phyloP scores from a whole-genome alignment of 2,329 filamentous ascomycete species.

The Trichoderma atrobrunneum region DNA sequence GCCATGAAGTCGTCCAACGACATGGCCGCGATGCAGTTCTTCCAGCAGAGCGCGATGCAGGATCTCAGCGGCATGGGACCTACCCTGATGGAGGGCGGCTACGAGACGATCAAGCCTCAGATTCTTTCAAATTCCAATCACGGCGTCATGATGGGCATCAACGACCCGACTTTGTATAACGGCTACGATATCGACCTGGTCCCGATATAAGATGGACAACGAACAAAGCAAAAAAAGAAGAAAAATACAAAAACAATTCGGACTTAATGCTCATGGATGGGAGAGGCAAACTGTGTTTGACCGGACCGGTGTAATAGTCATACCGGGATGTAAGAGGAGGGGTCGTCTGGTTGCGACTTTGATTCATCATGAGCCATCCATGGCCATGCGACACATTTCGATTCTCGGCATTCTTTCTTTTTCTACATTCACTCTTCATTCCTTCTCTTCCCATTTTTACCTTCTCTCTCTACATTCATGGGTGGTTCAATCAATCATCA shows the following conservation, averaged over 20 bases:
- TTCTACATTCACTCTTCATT: not conserved
- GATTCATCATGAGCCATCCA: not conserved
- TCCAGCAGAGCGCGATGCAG: slow-evolving; percentile 41
- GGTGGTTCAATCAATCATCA: not conserved
- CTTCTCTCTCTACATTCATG: not conserved
- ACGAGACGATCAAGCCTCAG: slow-evolving; percentile 55
- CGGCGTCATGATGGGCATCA: slow-evolving; percentile 56
- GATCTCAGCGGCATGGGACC: slow-evolving; percentile 49
- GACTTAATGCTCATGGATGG: too few relatives aligned
- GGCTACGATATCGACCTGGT: slow-evolving; percentile 48
- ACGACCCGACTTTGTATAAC: slow-evolving; percentile 58
- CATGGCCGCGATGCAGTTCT: slow-evolving; percentile 39
- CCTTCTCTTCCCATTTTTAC: not conserved
- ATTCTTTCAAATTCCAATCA: slow-evolving; percentile 48
- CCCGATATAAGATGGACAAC: slow-evolving; percentile 34
- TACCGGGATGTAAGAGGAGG: not conserved
- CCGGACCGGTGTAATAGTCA: not conserved
- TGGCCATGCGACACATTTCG: not conserved
- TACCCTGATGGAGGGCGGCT: slow-evolving; percentile 50
- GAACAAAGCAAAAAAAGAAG: not conserved
- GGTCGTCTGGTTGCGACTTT: not conserved
- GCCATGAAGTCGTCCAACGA: slow-evolving; percentile 28
- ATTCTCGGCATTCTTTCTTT: not conserved
- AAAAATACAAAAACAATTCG: not conserved
- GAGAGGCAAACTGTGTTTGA: not conserved